Base-by-base conservation (phyloP, 2,329 filamentous ascomycete genomes). In the Xenoacremonium recifei region DNA sequence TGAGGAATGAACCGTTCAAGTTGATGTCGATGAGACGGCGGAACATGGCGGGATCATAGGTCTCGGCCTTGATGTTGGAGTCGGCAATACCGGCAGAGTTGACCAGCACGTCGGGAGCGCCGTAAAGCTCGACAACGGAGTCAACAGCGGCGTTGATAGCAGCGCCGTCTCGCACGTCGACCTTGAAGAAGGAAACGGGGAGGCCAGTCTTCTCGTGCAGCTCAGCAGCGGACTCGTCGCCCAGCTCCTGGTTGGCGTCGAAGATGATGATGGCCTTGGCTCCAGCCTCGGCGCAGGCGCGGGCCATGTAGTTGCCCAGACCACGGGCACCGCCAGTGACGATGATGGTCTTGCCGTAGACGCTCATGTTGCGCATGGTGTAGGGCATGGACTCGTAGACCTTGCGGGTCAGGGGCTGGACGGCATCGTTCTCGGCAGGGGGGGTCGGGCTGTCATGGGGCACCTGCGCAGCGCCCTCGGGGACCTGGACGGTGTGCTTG, bases 41-140 rank as follows among this genome's bases (percentile, higher is more conserved):
- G 77, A 89, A 91, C 76, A 85, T 87, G 64, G 82, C 79, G 20
- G 79, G 75, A 61, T 87, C 80, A 69, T 91, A 90, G 16, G 74
- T 81, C 75, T 90, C 87, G 37, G 85, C 86, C 65, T 86, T 85
- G 71, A 90, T 87, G 75, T 90, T 90, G 63, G 85, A 89, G 65
- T 90, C 86, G 50, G 86, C 86, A 50, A 91, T 89, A 61, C 87
- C 86, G 34, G 87, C 87, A 36, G 84, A 83, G 71, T 89, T 89
- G 69, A 91, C 77, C n/a, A 91, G 73, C 21, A 89, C 81, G 58
- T 91, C 84, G 11, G 87, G 79, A 10, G 77, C 71, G 39, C 87
- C 87, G 54, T 84, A 86, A 48, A 82, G 72, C 47, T 80, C 72
- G 32, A 81, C 77, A 30, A 87, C 79, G 44, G 80, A 76, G 49